Conservation (phyloP, 208 protist species). For the Endotrypanum monterogeii region DNA sequence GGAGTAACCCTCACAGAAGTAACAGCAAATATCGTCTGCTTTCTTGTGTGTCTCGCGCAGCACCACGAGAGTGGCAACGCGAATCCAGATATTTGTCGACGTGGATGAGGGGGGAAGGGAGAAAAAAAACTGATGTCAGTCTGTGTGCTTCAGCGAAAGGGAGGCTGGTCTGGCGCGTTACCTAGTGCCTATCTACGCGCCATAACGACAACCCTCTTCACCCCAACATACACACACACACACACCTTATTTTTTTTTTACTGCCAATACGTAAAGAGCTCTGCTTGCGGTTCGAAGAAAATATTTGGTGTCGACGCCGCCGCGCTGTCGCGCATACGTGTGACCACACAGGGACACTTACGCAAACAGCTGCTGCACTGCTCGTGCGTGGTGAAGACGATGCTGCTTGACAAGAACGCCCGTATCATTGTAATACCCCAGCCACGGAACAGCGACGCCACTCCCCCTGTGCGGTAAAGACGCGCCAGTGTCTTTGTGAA, state of each 20-base stretch:
- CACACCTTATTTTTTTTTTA: background rate
- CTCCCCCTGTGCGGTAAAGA: slow-evolving; percentile 49
- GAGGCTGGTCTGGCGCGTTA: too few relatives aligned
- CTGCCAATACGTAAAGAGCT: background rate
- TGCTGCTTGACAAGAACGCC: slow-evolving; percentile 58
- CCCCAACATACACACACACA: too few relatives aligned
- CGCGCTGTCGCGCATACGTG: background rate
- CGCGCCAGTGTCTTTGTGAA: slow-evolving; percentile 28
- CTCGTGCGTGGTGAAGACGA: slow-evolving; percentile 61
- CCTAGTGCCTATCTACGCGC: too few relatives aligned
- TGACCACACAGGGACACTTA: background rate
- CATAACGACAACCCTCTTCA: background rate
- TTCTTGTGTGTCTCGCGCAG: too few relatives aligned
- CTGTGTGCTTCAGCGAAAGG: too few relatives aligned
- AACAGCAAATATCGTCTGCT: too few relatives aligned
- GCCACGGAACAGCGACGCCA: slow-evolving; percentile 64
- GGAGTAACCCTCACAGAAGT: too few relatives aligned
- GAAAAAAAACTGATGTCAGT: too few relatives aligned
- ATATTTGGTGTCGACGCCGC: background rate
- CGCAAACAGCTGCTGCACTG: slow-evolving; percentile 4
- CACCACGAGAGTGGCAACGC: too few relatives aligned
- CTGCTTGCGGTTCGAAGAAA: background rate
- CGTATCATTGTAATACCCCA: slow-evolving; percentile 61
- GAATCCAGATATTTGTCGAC: too few relatives aligned
- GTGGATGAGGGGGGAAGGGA: too few relatives aligned